phyloP scores from a whole-genome alignment of 805 yeast genomes.

The Saccharomyces mikatae region DNA sequence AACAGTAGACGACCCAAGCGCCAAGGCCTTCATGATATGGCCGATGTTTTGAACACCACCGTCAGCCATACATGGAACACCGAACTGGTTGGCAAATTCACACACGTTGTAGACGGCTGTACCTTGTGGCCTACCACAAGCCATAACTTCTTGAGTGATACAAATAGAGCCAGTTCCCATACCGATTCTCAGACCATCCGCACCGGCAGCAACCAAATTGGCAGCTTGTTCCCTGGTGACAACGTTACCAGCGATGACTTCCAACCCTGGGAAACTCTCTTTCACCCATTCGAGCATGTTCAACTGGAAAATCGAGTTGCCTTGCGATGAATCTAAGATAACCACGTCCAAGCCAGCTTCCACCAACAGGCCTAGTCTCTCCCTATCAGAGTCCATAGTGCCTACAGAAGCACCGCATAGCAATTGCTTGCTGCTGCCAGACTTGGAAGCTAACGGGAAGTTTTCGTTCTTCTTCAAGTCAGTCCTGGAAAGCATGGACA shows the following conservation, averaged over 20 bases:
- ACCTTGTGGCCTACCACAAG: conserved; percentile 99
- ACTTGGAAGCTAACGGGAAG: too few relatives aligned
- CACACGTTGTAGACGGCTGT: conserved; percentile 93
- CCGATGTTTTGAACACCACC: conserved; percentile 99
- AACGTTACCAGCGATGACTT: conserved; percentile 96
- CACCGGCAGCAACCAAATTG: conserved; percentile 86
- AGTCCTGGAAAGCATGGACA: too few relatives aligned
- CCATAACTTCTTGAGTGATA: conserved; percentile 99
- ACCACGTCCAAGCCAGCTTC: conserved; percentile 32
- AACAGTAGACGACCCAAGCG: too few relatives aligned
- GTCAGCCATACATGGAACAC: conserved; percentile 97
- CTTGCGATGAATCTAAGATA: conserved; percentile 92
- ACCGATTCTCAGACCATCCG: conserved; percentile 96
- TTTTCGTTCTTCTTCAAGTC: too few relatives aligned
- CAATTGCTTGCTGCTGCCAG: too few relatives aligned
- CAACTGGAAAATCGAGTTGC: conserved; percentile 91
- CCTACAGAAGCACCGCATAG: too few relatives aligned
- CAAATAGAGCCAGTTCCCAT: conserved; percentile 99
- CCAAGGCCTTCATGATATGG: conserved; percentile 26
- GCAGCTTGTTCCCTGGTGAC: conserved; percentile 99
- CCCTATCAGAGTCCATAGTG: too few relatives aligned
- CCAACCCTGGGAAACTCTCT: conserved; percentile 63
- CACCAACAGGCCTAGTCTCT: too few relatives aligned
- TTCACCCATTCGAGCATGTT: conserved; percentile 92
- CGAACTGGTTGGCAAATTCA: conserved; percentile 88